phyloP scores from a whole-genome alignment of 2,329 filamentous ascomycete species.

The Aspergillus fumigatiaffinis region DNA sequence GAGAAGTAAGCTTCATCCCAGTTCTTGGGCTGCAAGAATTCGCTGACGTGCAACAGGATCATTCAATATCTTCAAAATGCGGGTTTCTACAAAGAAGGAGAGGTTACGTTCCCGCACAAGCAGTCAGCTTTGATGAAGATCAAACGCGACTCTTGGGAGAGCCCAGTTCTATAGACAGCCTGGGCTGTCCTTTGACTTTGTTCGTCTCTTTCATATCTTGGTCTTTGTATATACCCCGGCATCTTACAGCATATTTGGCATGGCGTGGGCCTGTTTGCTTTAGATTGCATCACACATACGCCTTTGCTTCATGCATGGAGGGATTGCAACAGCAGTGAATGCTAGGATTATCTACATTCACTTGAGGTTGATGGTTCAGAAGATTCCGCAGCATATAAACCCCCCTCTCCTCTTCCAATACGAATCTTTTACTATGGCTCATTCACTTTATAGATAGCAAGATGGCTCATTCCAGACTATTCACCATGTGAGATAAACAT shows the following conservation, averaged over 20 bases:
- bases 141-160: constrained; percentile 73
- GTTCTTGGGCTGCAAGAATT: not conserved
- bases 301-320: not conserved
- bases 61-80: constrained; percentile 65
- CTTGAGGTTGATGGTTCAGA: not conserved
- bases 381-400: not conserved
- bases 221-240: not conserved
- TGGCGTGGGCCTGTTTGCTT: not conserved
- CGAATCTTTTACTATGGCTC: not conserved
- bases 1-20: constrained; percentile 59
- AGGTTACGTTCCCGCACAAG: constrained; percentile 87
- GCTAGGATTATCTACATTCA: not conserved
- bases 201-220: not conserved
- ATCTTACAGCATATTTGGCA: not conserved
- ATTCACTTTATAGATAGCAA: not conserved
- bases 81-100: constrained; percentile 82
- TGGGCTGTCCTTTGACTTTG: not conserved
- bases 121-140: constrained; percentile 83
- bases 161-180: constrained; percentile 53
- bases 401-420: not conserved
- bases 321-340: not conserved
- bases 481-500: not conserved
- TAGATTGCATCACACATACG: not conserved
- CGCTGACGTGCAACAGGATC: constrained; percentile 47
- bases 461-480: not conserved